These are phyloP conservation scores for Mycosphaerella sp. DNA, from an alignment of 2,329 filamentous ascomycete species.

Conservation along the genomic window DNA sequence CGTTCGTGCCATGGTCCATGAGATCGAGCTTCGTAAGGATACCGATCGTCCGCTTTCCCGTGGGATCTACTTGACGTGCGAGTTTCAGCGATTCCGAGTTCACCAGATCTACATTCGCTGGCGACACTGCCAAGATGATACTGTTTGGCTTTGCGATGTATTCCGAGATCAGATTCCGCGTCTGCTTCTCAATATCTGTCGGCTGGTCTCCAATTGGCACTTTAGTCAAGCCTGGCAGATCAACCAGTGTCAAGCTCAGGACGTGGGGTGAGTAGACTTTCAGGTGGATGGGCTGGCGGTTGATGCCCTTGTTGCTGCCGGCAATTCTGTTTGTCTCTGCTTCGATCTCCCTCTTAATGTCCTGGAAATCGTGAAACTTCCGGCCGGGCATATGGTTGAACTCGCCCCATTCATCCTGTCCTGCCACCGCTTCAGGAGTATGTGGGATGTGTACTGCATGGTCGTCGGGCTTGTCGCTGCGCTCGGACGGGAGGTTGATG, in stretches of 20 bases:
- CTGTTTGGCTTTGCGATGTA: slow-evolving; percentile 99
- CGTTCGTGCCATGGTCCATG: slow-evolving; percentile 98
- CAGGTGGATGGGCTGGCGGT: slow-evolving; percentile 92
- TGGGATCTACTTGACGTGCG: slow-evolving; percentile 90
- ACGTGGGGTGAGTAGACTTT: slow-evolving; percentile 98
- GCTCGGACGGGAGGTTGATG: slow-evolving; percentile 81
- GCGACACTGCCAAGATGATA: slow-evolving; percentile 92
- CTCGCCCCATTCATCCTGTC: slow-evolving; percentile 76
- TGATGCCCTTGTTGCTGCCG: slow-evolving; percentile 97
- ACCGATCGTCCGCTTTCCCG: slow-evolving; percentile 90
- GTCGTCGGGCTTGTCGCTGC: slow-evolving; percentile 60
- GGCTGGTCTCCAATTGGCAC: slow-evolving; percentile 97
- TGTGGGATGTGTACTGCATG: slow-evolving; percentile 65
- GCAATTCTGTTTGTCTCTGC: slow-evolving; percentile 92
- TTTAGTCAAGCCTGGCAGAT: slow-evolving; percentile 93
- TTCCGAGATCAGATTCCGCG: slow-evolving; percentile 89
- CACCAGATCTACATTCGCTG: slow-evolving; percentile 95
- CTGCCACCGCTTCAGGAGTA: slow-evolving; percentile 65
- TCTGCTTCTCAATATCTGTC: slow-evolving; percentile 97
- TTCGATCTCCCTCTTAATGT: slow-evolving; percentile 95
- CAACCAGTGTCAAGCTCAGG: slow-evolving; percentile 90
- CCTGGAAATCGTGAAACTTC: slow-evolving; percentile 81
- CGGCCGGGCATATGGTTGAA: slow-evolving; percentile 92
- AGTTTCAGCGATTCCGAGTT: slow-evolving; percentile 98
- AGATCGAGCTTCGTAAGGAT: slow-evolving; percentile 95